Conservation (phyloP, 352 stramenopile genomes). For the Globisporangium spiculum region DNA sequence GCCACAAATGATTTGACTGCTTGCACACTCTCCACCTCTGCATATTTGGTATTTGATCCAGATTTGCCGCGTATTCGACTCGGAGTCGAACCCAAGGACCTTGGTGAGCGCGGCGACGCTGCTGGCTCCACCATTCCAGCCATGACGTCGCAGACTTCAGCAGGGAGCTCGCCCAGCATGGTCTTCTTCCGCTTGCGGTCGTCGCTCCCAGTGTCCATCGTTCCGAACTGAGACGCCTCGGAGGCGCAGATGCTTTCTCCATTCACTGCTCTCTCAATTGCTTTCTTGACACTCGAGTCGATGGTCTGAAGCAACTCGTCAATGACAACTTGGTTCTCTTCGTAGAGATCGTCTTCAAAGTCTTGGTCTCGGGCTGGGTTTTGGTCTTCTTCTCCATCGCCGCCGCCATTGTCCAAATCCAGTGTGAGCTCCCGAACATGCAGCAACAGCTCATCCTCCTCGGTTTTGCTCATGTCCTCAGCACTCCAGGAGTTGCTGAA, state of each 20-base stretch:
- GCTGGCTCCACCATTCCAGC: background rate
- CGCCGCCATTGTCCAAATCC: background rate
- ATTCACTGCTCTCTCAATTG: conserved; percentile 5
- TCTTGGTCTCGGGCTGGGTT: background rate
- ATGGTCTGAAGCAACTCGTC: conserved; percentile 25
- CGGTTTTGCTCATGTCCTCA: background rate
- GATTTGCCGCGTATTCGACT: background rate
- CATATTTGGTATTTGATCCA: background rate
- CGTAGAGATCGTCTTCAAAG: conserved; percentile 3
- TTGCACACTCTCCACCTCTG: background rate
- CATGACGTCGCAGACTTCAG: background rate
- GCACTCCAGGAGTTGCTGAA: conserved; percentile 20
- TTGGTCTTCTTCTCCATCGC: background rate
- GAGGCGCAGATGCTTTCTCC: conserved; percentile 4
- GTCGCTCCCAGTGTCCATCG: conserved; percentile 3
- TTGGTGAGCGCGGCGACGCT: background rate
- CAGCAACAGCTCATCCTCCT: conserved; percentile 19
- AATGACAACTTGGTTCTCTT: conserved; percentile 19
- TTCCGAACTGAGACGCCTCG: background rate
- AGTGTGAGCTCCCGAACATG: conserved; percentile 2
- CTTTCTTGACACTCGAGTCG: conserved; percentile 21
- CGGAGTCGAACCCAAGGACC: background rate
- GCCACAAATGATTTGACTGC: background rate
- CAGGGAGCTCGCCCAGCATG: background rate
- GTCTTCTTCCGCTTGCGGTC: background rate